Evolutionary conservation across 805 yeast species (phyloP), one percentile per base, ranked within the genome.

Genomic region (Candida dajiaensis): DNA sequence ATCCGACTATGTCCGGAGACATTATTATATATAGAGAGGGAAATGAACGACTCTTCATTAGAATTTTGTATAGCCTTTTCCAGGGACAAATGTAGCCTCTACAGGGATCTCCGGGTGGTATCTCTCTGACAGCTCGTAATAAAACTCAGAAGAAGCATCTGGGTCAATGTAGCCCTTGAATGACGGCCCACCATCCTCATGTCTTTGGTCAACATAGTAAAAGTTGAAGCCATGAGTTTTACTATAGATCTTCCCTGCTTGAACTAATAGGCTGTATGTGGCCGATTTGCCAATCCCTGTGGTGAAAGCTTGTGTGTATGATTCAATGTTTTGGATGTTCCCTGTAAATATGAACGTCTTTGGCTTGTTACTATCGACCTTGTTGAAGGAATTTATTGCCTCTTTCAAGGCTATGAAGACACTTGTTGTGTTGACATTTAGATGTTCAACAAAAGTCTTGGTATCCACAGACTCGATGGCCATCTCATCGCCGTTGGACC

Each of bases 141-240:
- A 44, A 20, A 44, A 44, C 13, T 44, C 43, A 19, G 43, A 35
- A 25, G 40, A 42, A 35, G 35, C 47, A 11, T 25, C 37, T 40
- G 40, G 40, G 19, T 36, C 15, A 26, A 29, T 37, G 7, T 28
- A 36, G 4, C 31, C 31, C 7, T n/a, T n/a, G 3, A 19, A 3
- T 20, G 28, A 40, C 3, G 40, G 40, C n/a, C 16, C 35, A 35
- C 47, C 43, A 8, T 44, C 22, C 9, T 19, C 19, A 20, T 16
- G 36, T 44, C 47, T 44, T 39, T 44, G 39, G 26, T 44, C 47
- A 6, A 40, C 47, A 26, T 35, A 44, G 26, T 35, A 44, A 15
- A 25, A 44, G 3, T 31, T 40, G 26, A 13, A 40, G 4, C 47
- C 47, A 28, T 38, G 15, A 11, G 15, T 36, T 19, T 36, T 31